Evolutionary conservation across 768 basidiomycete species (phyloP).

Genomic region (Lepiota brunneoincarnata): DNA sequence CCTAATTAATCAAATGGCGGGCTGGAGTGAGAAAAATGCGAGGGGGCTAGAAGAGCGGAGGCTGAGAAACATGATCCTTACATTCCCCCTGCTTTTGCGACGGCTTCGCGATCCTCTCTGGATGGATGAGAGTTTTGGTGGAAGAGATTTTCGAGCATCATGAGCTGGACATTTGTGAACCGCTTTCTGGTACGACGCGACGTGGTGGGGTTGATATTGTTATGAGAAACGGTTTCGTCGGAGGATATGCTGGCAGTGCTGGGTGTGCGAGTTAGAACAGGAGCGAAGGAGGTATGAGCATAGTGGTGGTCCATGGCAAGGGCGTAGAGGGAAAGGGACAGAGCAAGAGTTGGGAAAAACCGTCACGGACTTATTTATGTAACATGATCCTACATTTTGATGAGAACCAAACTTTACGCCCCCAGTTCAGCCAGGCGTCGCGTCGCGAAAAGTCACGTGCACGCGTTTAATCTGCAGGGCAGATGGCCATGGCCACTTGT

Average conservation of each 20-base stretch:
- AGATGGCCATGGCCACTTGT: not conserved
- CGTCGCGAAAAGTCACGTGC: constrained; percentile 4
- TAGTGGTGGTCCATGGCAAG: constrained; percentile 13
- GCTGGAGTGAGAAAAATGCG: constrained; percentile 2
- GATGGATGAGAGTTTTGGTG: constrained; percentile 72
- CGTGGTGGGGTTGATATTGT: constrained; percentile 23
- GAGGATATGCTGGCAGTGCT: constrained; percentile 58
- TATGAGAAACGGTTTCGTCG: constrained; percentile 27
- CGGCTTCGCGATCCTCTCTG: constrained; percentile 66
- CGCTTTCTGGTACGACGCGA: constrained; percentile 66
- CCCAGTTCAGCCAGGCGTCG: not conserved
- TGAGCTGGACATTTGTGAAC: constrained; percentile 65
- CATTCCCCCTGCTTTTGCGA: constrained; percentile 64
- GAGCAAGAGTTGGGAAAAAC: constrained; percentile 12
- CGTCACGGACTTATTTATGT: constrained; percentile 14
- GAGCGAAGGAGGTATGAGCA: not conserved
- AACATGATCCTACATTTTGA: constrained; percentile 7
- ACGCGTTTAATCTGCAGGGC: not conserved
- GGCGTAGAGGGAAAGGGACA: constrained; percentile 9
- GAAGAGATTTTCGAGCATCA: constrained; percentile 71
- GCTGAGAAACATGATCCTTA: constrained; percentile 32
- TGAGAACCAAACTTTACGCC: constrained; percentile 6
- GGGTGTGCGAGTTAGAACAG: constrained; percentile 48
- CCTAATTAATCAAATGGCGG: constrained; percentile 32
- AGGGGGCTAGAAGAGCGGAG: not conserved